Conservation (phyloP, 768 basidiomycete species). For the Tubosaeta sp. region DNA sequence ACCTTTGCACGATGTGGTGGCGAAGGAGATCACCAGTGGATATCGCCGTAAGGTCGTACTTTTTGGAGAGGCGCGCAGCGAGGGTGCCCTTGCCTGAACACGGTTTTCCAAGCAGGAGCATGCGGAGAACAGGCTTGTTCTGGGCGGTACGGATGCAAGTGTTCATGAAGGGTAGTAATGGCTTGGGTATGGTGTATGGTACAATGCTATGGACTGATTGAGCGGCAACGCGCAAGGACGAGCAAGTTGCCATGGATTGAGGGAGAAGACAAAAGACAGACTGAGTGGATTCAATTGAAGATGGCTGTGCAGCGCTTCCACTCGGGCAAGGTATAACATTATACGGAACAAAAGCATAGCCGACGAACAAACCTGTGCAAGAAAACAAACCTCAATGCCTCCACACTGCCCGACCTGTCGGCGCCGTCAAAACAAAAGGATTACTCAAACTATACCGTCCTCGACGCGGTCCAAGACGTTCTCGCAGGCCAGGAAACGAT, state of each 20-base stretch:
- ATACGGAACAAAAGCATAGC: not conserved
- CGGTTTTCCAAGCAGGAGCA: slow-evolving; percentile 54
- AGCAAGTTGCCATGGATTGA: slow-evolving; percentile 1
- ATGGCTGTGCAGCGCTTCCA: slow-evolving; percentile 6
- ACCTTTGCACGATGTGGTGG: slow-evolving; percentile 71
- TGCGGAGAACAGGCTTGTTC: slow-evolving; percentile 33
- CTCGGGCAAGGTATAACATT: not conserved
- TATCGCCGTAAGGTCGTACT: slow-evolving; percentile 68
- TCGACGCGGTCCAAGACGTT: slow-evolving; percentile 40
- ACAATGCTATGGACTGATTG: slow-evolving; percentile 20
- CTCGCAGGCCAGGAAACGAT: slow-evolving; percentile 55
- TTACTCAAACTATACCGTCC: slow-evolving; percentile 53
- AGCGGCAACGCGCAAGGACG: not conserved
- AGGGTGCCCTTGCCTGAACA: slow-evolving; percentile 84
- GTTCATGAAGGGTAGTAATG: slow-evolving; percentile 49
- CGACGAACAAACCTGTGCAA: not conserved
- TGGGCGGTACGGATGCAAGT: slow-evolving; percentile 24
- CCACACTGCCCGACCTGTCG: slow-evolving; percentile 16
- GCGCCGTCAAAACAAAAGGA: slow-evolving; percentile 37
- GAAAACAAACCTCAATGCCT: slow-evolving; percentile 5
- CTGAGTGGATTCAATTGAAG: not conserved
- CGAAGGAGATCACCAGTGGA: slow-evolving; percentile 84
- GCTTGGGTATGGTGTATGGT: slow-evolving; percentile 27
- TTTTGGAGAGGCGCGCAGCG: slow-evolving; percentile 61
- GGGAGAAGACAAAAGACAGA: not conserved